These are phyloP conservation scores for Conidiobolus incongruus DNA, from an alignment of 371 early-diverging fungal species.

Conservation along the genomic window DNA sequence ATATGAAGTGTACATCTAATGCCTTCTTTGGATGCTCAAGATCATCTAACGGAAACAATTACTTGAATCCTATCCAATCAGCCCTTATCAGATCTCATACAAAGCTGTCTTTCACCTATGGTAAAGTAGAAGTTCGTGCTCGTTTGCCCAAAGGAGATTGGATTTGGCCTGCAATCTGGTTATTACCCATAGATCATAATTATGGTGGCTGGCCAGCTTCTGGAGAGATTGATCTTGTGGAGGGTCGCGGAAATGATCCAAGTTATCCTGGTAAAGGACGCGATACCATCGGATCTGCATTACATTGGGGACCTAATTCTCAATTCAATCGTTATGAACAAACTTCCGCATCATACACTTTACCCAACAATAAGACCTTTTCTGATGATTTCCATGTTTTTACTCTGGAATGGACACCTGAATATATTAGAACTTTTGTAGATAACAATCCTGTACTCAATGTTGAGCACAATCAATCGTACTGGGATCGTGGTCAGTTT, in stretches of 20 bases:
- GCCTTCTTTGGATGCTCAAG: constrained; percentile 2
- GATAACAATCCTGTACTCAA: constrained; percentile 19
- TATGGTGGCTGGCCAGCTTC: too few relatives aligned
- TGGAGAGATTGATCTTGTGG: too few relatives aligned
- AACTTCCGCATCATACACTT: constrained; percentile 1
- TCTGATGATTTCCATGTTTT: constrained; percentile 19
- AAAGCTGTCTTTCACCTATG: constrained; percentile 19
- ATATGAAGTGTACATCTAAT: constrained; percentile 1
- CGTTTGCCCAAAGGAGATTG: too few relatives aligned
- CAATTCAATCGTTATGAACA: constrained; percentile 1
- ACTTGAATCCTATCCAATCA: constrained; percentile 4
- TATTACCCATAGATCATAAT: too few relatives aligned
- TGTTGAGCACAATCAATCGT: constrained; percentile 23
- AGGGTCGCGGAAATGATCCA: too few relatives aligned
- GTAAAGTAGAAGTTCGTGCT: constrained; percentile 38
- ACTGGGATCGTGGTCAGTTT: constrained; percentile 19
- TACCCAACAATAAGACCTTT: constrained; percentile 13
- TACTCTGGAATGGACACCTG: constrained; percentile 33
- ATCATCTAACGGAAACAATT: not conserved
- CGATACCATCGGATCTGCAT: too few relatives aligned
- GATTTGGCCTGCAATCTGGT: too few relatives aligned
- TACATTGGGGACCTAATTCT: constrained; percentile 3
- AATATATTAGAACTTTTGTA: constrained; percentile 29
- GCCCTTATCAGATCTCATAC: not conserved
- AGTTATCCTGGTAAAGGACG: too few relatives aligned